A percentile compares a stretch with the other conserved stretches of the same genome.
These are phyloP conservation scores for Nakataea oryzae DNA, from an alignment of 2,329 filamentous ascomycete genomes.

Conservation along the genomic window DNA sequence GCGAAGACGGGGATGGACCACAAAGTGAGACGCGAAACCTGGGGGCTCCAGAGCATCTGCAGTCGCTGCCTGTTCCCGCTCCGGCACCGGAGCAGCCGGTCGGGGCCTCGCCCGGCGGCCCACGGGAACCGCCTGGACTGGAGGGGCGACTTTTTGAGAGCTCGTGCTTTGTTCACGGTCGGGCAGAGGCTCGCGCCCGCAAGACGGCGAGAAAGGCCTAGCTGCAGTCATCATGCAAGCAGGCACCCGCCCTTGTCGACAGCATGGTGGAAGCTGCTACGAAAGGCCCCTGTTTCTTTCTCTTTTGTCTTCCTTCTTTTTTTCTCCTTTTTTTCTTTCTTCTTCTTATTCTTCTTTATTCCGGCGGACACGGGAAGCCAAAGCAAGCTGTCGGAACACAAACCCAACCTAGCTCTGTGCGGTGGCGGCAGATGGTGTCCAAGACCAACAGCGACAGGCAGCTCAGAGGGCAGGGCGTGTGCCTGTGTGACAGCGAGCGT, in stretches of 20 bases:
- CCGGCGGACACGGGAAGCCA: background rate
- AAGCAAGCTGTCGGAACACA: background rate
- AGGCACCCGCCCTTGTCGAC: no score
- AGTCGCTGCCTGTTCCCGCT: background rate
- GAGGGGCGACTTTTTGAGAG: background rate
- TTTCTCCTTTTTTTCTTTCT: no score
- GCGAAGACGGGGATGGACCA: no score
- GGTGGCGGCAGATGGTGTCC: background rate
- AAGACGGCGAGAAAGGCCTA: background rate
- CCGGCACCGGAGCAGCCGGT: background rate
- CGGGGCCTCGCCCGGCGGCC: no score
- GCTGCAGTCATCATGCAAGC: background rate
- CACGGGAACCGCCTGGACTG: background rate
- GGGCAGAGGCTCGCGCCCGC: background rate
- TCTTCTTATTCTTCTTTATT: no score
- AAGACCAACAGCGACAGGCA: background rate
- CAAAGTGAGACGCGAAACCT: background rate
- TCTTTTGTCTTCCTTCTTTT: no score
- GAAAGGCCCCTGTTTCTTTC: background rate
- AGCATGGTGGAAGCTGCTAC: background rate
- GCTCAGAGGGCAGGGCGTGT: background rate
- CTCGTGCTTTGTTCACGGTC: background rate
- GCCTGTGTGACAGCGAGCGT: background rate
- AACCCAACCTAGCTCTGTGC: background rate
- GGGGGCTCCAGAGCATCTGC: no score